phyloP scores from a whole-genome alignment of 176 grass and related monocot species.

The Aegilops bicornis region DNA sequence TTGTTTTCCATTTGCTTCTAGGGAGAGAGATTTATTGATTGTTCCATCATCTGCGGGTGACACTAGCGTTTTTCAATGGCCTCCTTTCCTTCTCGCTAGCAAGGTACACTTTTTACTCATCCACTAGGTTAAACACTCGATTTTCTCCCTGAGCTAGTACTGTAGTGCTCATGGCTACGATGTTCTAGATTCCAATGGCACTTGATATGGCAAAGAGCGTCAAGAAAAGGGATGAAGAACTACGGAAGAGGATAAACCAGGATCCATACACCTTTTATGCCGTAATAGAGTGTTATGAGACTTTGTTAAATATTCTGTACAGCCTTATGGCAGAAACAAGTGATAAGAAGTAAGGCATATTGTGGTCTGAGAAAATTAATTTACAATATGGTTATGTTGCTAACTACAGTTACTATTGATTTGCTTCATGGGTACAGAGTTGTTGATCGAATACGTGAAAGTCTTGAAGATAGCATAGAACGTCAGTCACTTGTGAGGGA shows the following conservation, averaged over 20 bases:
- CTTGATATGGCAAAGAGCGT: conserved; percentile 89
- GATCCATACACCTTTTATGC: conserved; percentile 72
- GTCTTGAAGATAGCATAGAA: conserved; percentile 34
- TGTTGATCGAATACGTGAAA: conserved; percentile 35
- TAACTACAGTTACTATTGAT: conserved; percentile 18
- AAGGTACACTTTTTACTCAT: conserved; percentile 54
- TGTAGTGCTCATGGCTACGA: background rate
- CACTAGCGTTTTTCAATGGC: conserved; percentile 77
- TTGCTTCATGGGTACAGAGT: conserved; percentile 42
- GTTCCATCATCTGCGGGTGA: conserved; percentile 65
- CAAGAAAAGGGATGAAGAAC: conserved; percentile 72
- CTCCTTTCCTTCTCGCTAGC: conserved; percentile 96
- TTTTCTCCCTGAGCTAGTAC: background rate
- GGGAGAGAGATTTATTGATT: conserved; percentile 75
- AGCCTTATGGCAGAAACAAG: conserved; percentile 41
- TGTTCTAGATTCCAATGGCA: conserved; percentile 81
- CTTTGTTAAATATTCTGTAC: conserved; percentile 50
- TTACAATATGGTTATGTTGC: background rate
- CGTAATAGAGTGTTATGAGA: conserved; percentile 77
- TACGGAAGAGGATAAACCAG: conserved; percentile 61
- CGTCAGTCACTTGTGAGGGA: conserved; percentile 35
- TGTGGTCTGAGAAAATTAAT: conserved; percentile 7
- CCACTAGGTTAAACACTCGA: background rate
- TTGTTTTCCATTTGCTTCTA: conserved; percentile 42
- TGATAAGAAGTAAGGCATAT: conserved; percentile 58